These are phyloP conservation scores for Eimeria zaria DNA, from an alignment of 169 alveolate genomes.

Conservation along the genomic window DNA sequence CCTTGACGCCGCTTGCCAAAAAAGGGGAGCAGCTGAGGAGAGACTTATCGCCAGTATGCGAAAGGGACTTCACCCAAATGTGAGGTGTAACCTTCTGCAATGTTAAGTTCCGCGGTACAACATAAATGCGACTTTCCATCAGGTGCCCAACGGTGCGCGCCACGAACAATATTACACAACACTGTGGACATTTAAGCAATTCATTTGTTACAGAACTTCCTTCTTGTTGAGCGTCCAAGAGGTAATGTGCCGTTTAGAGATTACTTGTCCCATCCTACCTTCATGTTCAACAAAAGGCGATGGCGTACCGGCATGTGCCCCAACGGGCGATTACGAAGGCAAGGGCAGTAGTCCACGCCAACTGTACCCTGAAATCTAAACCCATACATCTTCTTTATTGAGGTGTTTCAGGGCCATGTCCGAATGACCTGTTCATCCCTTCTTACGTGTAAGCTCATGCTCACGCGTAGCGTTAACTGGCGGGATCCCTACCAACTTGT, in stretches of 20 bases:
- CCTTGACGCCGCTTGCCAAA: neutral
- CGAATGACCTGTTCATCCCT: constrained; percentile 57
- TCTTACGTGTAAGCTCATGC: constrained; percentile 54
- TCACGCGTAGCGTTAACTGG: neutral
- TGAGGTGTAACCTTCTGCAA: neutral
- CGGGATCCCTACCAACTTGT: neutral
- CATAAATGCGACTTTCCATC: neutral
- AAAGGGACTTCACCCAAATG: constrained; percentile 59
- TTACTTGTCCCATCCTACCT: neutral
- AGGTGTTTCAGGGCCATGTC: constrained; percentile 46
- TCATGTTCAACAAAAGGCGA: constrained; percentile 16
- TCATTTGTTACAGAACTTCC: neutral
- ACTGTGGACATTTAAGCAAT: neutral
- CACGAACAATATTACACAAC: neutral
- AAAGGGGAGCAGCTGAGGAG: constrained; percentile 23
- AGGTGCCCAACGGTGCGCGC: constrained; percentile 63
- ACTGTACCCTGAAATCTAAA: too few relatives aligned
- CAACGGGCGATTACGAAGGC: constrained; percentile 65
- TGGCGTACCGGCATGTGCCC: constrained; percentile 16
- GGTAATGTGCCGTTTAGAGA: neutral
- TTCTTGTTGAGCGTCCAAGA: constrained; percentile 35
- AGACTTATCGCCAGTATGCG: constrained; percentile 52
- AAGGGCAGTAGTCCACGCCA: neutral
- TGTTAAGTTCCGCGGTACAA: neutral
- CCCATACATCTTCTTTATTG: neutral